Base-by-base conservation (phyloP, 73 alveolate genomes). In the Paramecium octaurelia region DNA sequence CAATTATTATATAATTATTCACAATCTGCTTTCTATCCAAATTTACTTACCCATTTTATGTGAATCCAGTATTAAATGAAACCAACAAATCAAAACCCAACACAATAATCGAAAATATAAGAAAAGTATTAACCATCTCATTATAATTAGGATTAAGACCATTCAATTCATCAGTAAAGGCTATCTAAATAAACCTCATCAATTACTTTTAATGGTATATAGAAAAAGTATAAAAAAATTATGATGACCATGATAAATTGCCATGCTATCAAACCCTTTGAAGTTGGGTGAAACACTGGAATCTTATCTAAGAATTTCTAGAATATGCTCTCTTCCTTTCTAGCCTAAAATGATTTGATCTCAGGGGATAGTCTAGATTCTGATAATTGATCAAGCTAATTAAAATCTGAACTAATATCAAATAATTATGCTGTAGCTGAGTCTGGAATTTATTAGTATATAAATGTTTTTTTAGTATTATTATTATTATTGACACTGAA, bases 221-320 rank as follows among this genome's bases (percentile, higher is more conserved):
- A 80, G 34, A 80, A 80, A 11, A 80, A 80, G 48, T 80, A 80
- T 10, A 35, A 18, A 24, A 80, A 80, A 0, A 80, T 80, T 6
- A 80, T 80, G 42, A 80, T 16, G 42, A 80, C 91, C 48, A 80
- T 46, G 27, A 48, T 10, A 23, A 80, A 48, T 48, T 80, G 27
- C 91, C 91, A 80, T 44, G 29, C 9, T 35, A 80, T 40, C 64
- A 80, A 27, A 0, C 43, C 35, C n/a, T 9, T 23, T 16, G 70
- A 44, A 23, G 23, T 64, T 18, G 91, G 91, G 29, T 43, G 70
- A 80, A 80, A 80, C 4, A 80, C 91, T 4, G 91, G 91, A 8
- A 80, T 80, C 27, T 2, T 20, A 14, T 64, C 1, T 64, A 64
- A 24, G 84, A 29, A 64, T 64, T 24, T 64, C 27, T 64, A 11